These are phyloP conservation scores for Gossypium thurberi DNA, from an alignment of 345 rosid genomes.

Conservation along the genomic window DNA sequence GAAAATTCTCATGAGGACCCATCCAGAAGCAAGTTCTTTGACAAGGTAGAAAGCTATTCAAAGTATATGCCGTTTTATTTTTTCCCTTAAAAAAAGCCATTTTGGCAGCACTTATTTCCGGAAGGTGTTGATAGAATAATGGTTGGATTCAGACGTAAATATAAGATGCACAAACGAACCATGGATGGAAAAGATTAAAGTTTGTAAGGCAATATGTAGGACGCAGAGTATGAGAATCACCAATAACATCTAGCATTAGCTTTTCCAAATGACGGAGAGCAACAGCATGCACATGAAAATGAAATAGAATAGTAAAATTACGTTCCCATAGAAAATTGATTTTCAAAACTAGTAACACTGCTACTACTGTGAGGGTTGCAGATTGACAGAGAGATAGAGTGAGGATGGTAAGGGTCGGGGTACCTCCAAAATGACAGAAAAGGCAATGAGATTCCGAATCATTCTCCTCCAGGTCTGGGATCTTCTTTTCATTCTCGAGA, in stretches of 20 bases:
- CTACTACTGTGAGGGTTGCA: background rate
- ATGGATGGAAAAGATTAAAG: background rate
- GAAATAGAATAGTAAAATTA: background rate
- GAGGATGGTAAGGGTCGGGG: background rate
- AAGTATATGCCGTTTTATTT: background rate
- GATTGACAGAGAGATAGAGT: background rate
- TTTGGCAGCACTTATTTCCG: background rate
- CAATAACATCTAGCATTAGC: background rate
- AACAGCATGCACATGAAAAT: background rate
- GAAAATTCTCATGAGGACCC: background rate
- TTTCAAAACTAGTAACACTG: background rate
- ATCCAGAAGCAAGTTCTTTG: background rate
- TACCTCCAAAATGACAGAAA: constrained; percentile 76
- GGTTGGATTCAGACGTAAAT: background rate
- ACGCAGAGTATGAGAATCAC: constrained; percentile 2
- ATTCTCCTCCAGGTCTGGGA: constrained; percentile 57
- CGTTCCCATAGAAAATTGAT: background rate
- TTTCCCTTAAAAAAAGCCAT: background rate
- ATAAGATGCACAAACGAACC: background rate
- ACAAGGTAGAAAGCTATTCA: background rate
- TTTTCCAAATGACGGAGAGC: background rate
- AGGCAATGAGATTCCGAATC: constrained; percentile 50
- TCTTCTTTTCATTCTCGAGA: constrained; percentile 59
- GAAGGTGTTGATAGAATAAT: background rate
- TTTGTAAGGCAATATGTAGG: constrained; percentile 24